Percentiles rank a stretch among this genome's conserved stretches.
Evolutionary conservation across 208 protist species (phyloP).

Genomic region (Leishmania guyanensis): DNA sequence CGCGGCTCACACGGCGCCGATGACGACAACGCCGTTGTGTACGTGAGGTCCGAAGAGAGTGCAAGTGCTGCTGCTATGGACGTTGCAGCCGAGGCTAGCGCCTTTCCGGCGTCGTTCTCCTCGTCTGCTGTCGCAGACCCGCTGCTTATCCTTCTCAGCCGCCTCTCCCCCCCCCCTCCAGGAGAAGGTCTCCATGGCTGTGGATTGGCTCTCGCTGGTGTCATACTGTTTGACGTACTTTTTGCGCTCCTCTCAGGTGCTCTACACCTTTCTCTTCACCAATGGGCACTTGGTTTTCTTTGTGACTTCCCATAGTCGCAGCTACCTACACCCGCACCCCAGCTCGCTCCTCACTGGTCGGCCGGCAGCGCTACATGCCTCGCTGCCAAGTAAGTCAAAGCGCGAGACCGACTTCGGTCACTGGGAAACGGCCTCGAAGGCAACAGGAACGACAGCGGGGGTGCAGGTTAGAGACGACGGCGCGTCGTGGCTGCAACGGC

Average conservation of each 20-base stretch:
- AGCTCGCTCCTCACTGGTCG: background rate
- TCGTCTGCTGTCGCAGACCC: slow-evolving; percentile 14
- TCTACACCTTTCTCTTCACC: slow-evolving; percentile 61
- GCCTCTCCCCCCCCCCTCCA: slow-evolving; percentile 20
- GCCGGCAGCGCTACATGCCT: background rate
- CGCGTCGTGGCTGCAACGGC: background rate
- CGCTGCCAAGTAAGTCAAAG: background rate
- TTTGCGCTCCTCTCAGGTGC: slow-evolving; percentile 58
- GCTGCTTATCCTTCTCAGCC: slow-evolving; percentile 31
- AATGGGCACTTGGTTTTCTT: slow-evolving; percentile 47
- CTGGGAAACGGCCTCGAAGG: background rate
- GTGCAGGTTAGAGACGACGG: background rate
- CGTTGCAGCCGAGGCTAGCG: background rate
- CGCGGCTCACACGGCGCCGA: background rate
- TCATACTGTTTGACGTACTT: slow-evolving; percentile 69
- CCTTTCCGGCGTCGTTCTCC: background rate
- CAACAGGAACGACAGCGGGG: background rate
- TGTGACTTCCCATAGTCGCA: slow-evolving; percentile 24
- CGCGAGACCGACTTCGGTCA: background rate
- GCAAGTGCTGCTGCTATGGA: background rate
- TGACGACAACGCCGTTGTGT: background rate
- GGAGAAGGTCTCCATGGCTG: slow-evolving; percentile 28
- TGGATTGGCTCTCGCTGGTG: slow-evolving; percentile 55
- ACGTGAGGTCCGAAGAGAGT: background rate
- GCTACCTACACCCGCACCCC: slow-evolving; percentile 14